Percentiles rank a stretch among this genome's conserved stretches.
Conservation (phyloP, 441 rosid species). For the Theobroma grandiflorum region DNA sequence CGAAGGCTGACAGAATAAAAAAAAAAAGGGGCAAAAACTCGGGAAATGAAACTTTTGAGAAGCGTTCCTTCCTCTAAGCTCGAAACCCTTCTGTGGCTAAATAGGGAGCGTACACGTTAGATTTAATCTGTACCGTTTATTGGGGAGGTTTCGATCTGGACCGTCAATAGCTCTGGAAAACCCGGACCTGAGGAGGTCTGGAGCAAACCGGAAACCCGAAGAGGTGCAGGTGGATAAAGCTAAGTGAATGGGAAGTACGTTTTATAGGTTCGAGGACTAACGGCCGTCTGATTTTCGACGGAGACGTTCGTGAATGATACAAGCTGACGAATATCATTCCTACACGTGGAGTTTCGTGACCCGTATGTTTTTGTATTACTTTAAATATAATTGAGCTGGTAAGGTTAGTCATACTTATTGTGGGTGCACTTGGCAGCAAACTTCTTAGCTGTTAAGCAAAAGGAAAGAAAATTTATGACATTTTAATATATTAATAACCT, state of each 20-base stretch:
- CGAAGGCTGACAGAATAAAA: not conserved
- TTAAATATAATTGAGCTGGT: not conserved
- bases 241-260: conserved; percentile 20
- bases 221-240: conserved; percentile 9
- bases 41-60: not conserved
- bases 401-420: not conserved
- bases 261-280: conserved; percentile 17
- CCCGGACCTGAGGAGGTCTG: conserved; percentile 22
- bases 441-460: not conserved
- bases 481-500: not conserved
- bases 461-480: not conserved
- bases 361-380: not conserved
- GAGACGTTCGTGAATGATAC: not conserved
- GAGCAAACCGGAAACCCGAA: not conserved
- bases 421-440: not conserved
- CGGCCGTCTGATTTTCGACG: conserved; percentile 37
- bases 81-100: conserved; percentile 10
- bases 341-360: conserved; percentile 23
- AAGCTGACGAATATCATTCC: not conserved
- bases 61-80: not conserved
- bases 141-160: conserved; percentile 22
- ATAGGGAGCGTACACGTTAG: conserved; percentile 8
- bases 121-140: conserved; percentile 40
- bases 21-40: not conserved
- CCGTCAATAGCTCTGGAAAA: conserved; percentile 38